A percentile compares a stretch with the other conserved stretches of the same genome.
phyloP scores from a whole-genome alignment of 768 basidiomycete genomes.

The Sarcodon aspratus region DNA sequence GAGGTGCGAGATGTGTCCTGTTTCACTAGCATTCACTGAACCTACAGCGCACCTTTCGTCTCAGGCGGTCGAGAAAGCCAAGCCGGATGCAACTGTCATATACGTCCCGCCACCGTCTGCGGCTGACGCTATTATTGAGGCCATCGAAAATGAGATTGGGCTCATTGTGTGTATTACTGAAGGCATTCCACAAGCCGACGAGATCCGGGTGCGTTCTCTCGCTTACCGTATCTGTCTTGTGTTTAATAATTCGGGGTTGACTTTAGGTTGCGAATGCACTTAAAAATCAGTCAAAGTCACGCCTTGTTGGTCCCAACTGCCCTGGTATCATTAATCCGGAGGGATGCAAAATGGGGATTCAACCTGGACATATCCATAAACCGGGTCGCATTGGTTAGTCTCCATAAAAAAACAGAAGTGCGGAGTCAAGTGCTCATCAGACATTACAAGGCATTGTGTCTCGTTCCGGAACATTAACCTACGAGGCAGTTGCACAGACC shows the following conservation, averaged over 20 bases:
- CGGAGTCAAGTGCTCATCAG: not conserved
- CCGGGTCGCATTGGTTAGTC: conserved; percentile 87
- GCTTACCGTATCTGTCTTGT: not conserved
- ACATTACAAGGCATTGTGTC: conserved; percentile 70
- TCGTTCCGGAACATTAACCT: conserved; percentile 91
- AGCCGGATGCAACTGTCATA: conserved; percentile 90
- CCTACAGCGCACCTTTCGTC: not conserved
- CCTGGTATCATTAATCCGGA: conserved; percentile 96
- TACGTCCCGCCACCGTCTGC: conserved; percentile 97
- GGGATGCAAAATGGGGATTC: conserved; percentile 99
- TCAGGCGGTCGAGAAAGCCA: conserved; percentile 77
- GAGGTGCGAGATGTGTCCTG: conserved; percentile 42
- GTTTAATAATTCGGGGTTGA: not conserved
- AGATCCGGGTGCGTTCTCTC: conserved; percentile 60
- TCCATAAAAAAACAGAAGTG: not conserved
- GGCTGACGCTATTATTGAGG: conserved; percentile 96
- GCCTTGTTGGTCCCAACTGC: conserved; percentile 97
- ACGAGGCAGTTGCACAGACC: conserved; percentile 97
- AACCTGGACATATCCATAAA: conserved; percentile 94
- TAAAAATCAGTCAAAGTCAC: conserved; percentile 86
- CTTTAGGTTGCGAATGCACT: conserved; percentile 83
- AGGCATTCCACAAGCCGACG: conserved; percentile 95
- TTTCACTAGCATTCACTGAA: conserved; percentile 1
- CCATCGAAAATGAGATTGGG: conserved; percentile 96
- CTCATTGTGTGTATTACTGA: conserved; percentile 98